A percentile compares a stretch with the other conserved stretches of the same genome.
Evolutionary conservation across 176 grass and related monocot genomes (phyloP).

Genomic region (Oryza coarctata): DNA sequence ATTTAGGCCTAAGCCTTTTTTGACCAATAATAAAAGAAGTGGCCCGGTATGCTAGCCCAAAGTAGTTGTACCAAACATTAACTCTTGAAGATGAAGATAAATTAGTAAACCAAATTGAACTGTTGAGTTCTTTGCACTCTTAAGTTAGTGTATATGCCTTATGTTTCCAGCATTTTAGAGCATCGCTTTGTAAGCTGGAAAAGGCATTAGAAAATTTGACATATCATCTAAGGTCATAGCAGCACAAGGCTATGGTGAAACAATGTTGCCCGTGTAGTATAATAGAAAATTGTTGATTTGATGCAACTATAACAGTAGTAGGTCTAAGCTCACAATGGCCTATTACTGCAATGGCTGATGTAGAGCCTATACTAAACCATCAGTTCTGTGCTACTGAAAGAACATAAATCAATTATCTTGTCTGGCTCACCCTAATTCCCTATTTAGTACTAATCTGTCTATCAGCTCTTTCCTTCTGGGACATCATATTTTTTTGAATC

Average conservation of each 20-base stretch:
- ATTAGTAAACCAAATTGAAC: too few relatives aligned
- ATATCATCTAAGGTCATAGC: not conserved
- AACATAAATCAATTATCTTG: not conserved
- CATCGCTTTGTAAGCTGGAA: not conserved
- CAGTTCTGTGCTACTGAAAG: not conserved
- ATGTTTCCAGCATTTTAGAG: too few relatives aligned
- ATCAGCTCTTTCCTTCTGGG: not conserved
- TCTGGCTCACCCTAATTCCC: not conserved
- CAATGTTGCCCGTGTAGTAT: not conserved
- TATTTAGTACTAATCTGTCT: not conserved
- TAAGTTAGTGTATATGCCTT: too few relatives aligned
- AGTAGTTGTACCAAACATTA: not conserved
- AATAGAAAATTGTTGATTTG: not conserved
- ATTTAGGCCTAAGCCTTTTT: not conserved
- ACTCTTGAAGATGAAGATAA: not conserved
- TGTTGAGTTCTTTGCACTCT: too few relatives aligned
- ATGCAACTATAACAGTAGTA: not conserved
- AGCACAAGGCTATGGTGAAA: not conserved
- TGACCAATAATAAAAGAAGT: not conserved
- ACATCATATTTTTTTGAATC: not conserved
- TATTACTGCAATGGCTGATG: not conserved
- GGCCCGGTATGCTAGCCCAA: not conserved
- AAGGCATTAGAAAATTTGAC: too few relatives aligned
- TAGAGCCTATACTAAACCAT: conserved; percentile 5
- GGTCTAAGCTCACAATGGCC: not conserved